phyloP scores from a whole-genome alignment of 495 filamentous ascomycete genomes.

The Podospora appendiculata region DNA sequence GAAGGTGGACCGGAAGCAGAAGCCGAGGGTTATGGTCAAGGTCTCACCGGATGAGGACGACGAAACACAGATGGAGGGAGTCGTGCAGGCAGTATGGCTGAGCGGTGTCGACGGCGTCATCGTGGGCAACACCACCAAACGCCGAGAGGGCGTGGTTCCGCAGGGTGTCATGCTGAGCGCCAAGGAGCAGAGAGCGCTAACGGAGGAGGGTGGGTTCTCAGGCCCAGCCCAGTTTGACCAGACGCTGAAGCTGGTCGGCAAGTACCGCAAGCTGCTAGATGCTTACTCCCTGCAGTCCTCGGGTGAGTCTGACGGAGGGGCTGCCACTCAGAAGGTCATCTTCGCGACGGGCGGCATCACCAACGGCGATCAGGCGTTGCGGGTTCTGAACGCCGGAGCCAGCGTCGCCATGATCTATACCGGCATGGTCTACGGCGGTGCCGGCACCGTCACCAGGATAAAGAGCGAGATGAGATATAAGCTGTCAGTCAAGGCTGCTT shows the following conservation, averaged over 20 bases:
- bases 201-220: slow-evolving; percentile 81
- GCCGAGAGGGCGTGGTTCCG: slow-evolving; percentile 60
- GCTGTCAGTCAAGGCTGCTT: slow-evolving; percentile 6
- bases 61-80: slow-evolving; percentile 72
- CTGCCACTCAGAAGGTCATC: slow-evolving; percentile 60
- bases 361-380: slow-evolving; percentile 70
- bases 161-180: slow-evolving; percentile 52
- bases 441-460: slow-evolving; percentile 76
- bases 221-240: slow-evolving; percentile 79
- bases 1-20: slow-evolving; percentile 55
- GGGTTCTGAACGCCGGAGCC: slow-evolving; percentile 76
- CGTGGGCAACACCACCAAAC: slow-evolving; percentile 95
- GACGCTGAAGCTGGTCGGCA: slow-evolving; percentile 65
- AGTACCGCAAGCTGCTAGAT: slow-evolving; percentile 72
- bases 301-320: slow-evolving; percentile 8
- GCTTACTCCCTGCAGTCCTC: slow-evolving; percentile 24
- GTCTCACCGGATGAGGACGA: slow-evolving; percentile 91
- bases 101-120: slow-evolving; percentile 90
- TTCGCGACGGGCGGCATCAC: slow-evolving; percentile 91
- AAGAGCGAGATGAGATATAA: slow-evolving; percentile 73
- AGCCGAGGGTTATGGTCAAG: slow-evolving; percentile 92
- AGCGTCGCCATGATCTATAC: slow-evolving; percentile 83
- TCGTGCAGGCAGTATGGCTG: slow-evolving; percentile 76
- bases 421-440: slow-evolving; percentile 72
- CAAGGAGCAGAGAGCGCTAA: slow-evolving; percentile 58